A percentile compares a stretch with the other conserved stretches of the same genome.
These are phyloP conservation scores for Infundibulicybe gibba DNA, from an alignment of 768 basidiomycete genomes.

Conservation along the genomic window DNA sequence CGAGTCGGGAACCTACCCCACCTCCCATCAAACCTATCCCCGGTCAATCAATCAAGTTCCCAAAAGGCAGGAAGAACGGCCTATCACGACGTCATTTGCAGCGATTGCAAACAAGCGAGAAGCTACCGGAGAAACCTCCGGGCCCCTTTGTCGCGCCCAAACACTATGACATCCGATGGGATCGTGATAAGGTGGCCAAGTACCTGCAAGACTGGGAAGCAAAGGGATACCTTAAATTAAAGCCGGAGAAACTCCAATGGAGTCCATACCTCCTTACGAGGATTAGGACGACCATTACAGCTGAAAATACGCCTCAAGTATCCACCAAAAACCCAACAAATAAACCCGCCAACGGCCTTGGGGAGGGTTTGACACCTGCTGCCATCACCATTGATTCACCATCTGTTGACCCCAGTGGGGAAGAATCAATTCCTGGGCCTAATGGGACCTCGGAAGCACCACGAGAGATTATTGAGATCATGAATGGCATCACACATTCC, in stretches of 20 bases:
- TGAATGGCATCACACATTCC: too few species aligned
- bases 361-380: too few species aligned
- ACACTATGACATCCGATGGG: constrained; percentile 75
- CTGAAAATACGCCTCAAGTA: not conserved
- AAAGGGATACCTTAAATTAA: constrained; percentile 75
- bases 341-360: too few species aligned
- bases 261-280: constrained; percentile 69
- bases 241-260: constrained; percentile 89
- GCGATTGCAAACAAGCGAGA: constrained; percentile 50
- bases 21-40: constrained; percentile 62
- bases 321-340: too few species aligned
- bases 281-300: constrained; percentile 10
- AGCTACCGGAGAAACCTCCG: constrained; percentile 34
- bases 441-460: too few species aligned
- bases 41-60: constrained; percentile 74
- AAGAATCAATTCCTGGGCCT: too few species aligned
- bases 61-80: constrained; percentile 64
- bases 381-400: too few species aligned
- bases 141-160: constrained; percentile 60
- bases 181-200: constrained; percentile 58
- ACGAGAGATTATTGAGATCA: too few species aligned
- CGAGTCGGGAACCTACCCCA: constrained; percentile 43
- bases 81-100: constrained; percentile 63
- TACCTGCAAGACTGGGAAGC: constrained; percentile 68
- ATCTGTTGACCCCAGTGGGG: too few species aligned